These are phyloP conservation scores for Rasamsonia emersonii DNA, from an alignment of 2,329 filamentous ascomycete genomes.

Conservation along the genomic window DNA sequence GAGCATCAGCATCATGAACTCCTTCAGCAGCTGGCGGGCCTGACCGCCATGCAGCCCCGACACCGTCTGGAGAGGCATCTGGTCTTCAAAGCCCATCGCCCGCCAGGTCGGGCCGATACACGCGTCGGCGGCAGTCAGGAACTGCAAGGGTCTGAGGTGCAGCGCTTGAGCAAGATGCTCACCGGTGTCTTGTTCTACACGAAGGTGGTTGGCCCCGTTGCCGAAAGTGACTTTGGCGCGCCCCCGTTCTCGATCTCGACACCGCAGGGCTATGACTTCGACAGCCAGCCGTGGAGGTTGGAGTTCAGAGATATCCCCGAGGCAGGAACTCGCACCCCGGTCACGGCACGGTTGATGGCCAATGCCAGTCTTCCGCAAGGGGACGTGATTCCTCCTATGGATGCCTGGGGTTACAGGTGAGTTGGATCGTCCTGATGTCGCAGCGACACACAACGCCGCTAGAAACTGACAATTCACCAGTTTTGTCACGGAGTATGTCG, in stretches of 20 bases:
- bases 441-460: not conserved
- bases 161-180: constrained; percentile 39
- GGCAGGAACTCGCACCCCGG: constrained; percentile 43
- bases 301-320: constrained; percentile 44
- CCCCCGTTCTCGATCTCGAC: constrained; percentile 17
- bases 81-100: constrained; percentile 49
- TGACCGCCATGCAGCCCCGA: constrained; percentile 54
- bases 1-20: constrained; percentile 50
- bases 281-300: constrained; percentile 34
- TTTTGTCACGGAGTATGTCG: constrained; percentile 49
- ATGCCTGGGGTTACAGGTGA: constrained; percentile 46
- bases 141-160: constrained; percentile 34
- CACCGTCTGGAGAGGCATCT: constrained; percentile 47
- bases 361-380: constrained; percentile 41
- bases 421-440: constrained; percentile 12
- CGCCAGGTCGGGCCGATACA: constrained; percentile 33
- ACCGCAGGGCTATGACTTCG: constrained; percentile 28
- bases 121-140: constrained; percentile 37
- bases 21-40: constrained; percentile 52
- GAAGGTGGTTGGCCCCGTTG: constrained; percentile 40
- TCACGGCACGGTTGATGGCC: constrained; percentile 45
- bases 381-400: constrained; percentile 43
- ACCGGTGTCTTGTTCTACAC: constrained; percentile 47
- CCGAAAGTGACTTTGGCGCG: constrained; percentile 28
- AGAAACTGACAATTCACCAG: constrained; percentile 23